Conservation (phyloP, 805 yeast genomes). For the Lipomyces spencermartinsiae region DNA sequence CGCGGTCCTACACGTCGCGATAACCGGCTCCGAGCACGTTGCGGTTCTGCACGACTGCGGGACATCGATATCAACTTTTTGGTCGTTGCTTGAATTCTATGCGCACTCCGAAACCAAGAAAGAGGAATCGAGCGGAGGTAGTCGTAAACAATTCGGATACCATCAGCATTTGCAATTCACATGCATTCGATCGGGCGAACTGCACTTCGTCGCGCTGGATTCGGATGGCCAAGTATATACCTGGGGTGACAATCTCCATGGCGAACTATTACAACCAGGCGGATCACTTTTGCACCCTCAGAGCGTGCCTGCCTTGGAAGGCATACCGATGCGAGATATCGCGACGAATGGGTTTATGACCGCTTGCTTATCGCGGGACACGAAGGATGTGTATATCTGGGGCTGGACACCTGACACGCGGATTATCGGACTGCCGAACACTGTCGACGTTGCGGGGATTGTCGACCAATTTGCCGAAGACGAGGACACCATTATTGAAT, state of each 20-base stretch:
- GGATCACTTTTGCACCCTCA: constrained; percentile 11
- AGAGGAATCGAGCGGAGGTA: background rate
- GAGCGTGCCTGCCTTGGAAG: constrained; percentile 23
- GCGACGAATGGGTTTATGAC: constrained; percentile 28
- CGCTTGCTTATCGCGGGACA: constrained; percentile 26
- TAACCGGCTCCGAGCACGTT: constrained; percentile 21
- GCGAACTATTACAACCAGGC: constrained; percentile 20
- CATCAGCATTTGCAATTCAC: constrained; percentile 17
- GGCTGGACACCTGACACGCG: constrained; percentile 11
- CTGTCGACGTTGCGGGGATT: constrained; percentile 17
- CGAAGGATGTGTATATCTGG: constrained; percentile 27
- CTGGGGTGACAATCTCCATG: constrained; percentile 27
- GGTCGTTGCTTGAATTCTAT: constrained; percentile 8
- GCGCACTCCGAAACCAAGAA: constrained; percentile 6
- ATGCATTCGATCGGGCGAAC: constrained; percentile 17
- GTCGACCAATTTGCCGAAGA: constrained; percentile 28
- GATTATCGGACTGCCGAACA: constrained; percentile 11
- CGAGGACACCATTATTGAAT: constrained; percentile 11
- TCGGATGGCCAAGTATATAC: constrained; percentile 26
- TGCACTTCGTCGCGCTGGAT: constrained; percentile 29
- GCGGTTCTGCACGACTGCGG: constrained; percentile 14
- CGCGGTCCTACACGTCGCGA: constrained; percentile 5
- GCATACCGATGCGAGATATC: constrained; percentile 19
- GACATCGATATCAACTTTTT: constrained; percentile 9
- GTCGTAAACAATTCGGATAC: constrained; percentile 15